These are phyloP conservation scores for Centrapalus pauciflorus DNA, from an alignment of 129 eudicot genomes.

Conservation along the genomic window DNA sequence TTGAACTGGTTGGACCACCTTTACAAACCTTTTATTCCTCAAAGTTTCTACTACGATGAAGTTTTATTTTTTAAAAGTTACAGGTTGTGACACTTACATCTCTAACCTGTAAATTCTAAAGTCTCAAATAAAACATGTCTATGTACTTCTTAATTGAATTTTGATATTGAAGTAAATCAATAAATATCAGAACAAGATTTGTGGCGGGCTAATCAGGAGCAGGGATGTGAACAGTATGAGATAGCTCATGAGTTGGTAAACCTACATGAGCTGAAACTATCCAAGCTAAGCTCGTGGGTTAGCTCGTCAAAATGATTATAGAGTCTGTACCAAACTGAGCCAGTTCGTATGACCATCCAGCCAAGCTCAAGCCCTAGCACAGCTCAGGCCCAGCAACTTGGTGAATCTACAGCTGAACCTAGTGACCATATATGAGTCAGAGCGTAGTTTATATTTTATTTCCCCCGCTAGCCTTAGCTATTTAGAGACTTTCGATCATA, in stretches of 20 bases:
- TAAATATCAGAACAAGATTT: too few species aligned
- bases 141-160: not conserved
- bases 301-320: not conserved
- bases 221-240: not conserved
- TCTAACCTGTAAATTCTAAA: not conserved
- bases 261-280: too few species aligned
- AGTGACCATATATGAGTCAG: not conserved
- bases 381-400: not conserved
- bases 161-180: not conserved
- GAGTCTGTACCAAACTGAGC: not conserved
- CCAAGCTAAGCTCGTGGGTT: not conserved
- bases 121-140: not conserved
- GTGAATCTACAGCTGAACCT: not conserved
- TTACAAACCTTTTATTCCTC: not conserved
- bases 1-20: not conserved
- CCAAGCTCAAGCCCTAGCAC: not conserved
- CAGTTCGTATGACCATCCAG: not conserved
- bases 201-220: not conserved
- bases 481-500: not conserved
- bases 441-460: too few species aligned
- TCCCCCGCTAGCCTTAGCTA: not conserved
- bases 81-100: not conserved
- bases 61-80: not conserved
- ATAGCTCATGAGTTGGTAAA: too few species aligned
- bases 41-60: not conserved